Evolutionary conservation across 495 filamentous ascomycete species (phyloP).

Genomic region (Clavariopsis aquatica): DNA sequence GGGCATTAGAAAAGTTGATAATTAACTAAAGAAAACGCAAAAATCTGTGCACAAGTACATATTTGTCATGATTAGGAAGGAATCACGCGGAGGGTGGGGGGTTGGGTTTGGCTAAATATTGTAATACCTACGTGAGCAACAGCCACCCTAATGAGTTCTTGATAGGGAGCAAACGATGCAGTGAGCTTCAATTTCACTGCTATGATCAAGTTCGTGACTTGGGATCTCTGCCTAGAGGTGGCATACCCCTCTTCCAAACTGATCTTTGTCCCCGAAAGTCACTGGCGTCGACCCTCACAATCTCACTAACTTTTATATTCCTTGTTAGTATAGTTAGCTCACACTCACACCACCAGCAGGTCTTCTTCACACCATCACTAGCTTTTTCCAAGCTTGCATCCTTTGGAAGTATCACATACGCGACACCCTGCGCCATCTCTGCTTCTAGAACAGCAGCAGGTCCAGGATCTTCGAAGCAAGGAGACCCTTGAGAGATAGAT

Average conservation of each 20-base stretch:
- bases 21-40: too few relatives aligned
- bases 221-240: background rate
- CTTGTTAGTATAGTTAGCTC: conserved; percentile 3
- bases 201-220: background rate
- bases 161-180: too few relatives aligned
- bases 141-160: too few relatives aligned
- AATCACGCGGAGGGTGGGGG: too few relatives aligned
- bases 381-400: background rate
- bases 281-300: conserved; percentile 9
- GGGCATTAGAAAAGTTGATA: too few relatives aligned
- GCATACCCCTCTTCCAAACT: conserved; percentile 4
- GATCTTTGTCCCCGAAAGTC: background rate
- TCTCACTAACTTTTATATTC: conserved; percentile 6
- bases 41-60: too few relatives aligned
- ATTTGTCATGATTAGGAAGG: too few relatives aligned
- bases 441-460: conserved; percentile 4
- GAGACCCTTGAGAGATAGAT: background rate
- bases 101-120: too few relatives aligned
- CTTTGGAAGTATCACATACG: background rate
- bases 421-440: background rate
- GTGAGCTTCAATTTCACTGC: background rate
- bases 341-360: conserved; percentile 14
- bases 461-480: background rate
- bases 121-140: too few relatives aligned
- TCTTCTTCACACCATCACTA: conserved; percentile 3